These are phyloP conservation scores for Malus asiatica DNA, from an alignment of 306 rosid species.

Conservation along the genomic window DNA sequence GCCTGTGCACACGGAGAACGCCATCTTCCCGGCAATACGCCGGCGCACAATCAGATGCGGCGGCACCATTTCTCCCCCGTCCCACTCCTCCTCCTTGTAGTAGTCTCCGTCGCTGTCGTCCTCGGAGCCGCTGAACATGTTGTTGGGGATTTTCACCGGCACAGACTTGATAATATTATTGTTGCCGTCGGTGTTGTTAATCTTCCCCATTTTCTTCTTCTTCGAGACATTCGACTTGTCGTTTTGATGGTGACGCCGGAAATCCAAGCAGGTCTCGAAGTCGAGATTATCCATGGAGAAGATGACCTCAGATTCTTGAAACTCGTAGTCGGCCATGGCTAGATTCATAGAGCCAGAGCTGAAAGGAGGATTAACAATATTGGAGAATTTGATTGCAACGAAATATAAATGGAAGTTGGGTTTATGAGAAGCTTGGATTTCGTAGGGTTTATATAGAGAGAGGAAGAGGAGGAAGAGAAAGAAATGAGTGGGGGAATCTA, in stretches of 20 bases:
- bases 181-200: background rate
- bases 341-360: background rate
- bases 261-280: background rate
- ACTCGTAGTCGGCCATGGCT: conserved; percentile 39
- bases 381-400: background rate
- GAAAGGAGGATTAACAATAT: background rate
- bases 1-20: conserved; percentile 63
- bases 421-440: background rate
- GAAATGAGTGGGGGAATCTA: background rate
- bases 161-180: conserved; percentile 13
- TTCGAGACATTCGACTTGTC: background rate
- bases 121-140: background rate
- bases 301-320: conserved; percentile 64
- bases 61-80: conserved; percentile 49
- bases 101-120: conserved; percentile 26
- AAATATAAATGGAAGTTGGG: background rate
- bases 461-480: background rate
- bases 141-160: conserved; percentile 57
- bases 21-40: conserved; percentile 63
- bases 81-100: conserved; percentile 27
- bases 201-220: conserved; percentile 16
- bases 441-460: conserved; percentile 23
- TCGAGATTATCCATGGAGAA: conserved; percentile 33
- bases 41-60: conserved; percentile 64
- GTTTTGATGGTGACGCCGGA: background rate